Conservation (phyloP, 176 grass and related monocot genomes). For the Zoysia pacifica region DNA sequence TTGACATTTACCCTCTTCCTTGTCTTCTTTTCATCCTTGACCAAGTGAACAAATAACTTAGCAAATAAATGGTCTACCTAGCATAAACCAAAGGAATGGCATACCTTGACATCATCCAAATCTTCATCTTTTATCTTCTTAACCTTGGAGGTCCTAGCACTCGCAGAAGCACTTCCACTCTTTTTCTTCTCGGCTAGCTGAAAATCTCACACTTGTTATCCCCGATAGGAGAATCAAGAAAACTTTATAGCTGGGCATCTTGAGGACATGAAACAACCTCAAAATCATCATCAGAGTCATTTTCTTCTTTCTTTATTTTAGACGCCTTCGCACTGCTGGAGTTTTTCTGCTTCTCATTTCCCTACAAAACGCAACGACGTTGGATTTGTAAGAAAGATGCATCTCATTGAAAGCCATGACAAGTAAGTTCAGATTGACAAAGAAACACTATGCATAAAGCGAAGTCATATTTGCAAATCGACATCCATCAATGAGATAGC, state of each 20-base stretch:
- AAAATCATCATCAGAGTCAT: slow-evolving; percentile 22
- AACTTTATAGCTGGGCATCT: slow-evolving; percentile 22
- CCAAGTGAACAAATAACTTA: slow-evolving; percentile 27
- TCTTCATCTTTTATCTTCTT: slow-evolving; percentile 57
- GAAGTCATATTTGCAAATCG: not conserved
- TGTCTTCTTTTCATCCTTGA: slow-evolving; percentile 52
- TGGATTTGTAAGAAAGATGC: not conserved
- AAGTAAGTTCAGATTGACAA: not conserved
- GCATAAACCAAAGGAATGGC: slow-evolving; percentile 11
- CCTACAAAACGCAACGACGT: slow-evolving; percentile 26
- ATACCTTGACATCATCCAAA: slow-evolving; percentile 50
- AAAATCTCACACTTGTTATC: slow-evolving; percentile 20
- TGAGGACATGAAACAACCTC: slow-evolving; percentile 21
- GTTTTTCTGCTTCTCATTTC: slow-evolving; percentile 44
- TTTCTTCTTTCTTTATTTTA: slow-evolving; percentile 56
- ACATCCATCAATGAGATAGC: not conserved
- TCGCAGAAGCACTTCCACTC: slow-evolving; percentile 10
- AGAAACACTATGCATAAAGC: not conserved
- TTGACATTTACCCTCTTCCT: slow-evolving; percentile 45
- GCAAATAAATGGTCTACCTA: slow-evolving; percentile 14
- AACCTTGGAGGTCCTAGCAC: slow-evolving; percentile 36
- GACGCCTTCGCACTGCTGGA: slow-evolving; percentile 38
- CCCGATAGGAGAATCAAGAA: not conserved
- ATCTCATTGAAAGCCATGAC: not conserved
- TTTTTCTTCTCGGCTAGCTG: slow-evolving; percentile 42